Conservation (phyloP, 305 asterid species). For the Plantago rigida region DNA sequence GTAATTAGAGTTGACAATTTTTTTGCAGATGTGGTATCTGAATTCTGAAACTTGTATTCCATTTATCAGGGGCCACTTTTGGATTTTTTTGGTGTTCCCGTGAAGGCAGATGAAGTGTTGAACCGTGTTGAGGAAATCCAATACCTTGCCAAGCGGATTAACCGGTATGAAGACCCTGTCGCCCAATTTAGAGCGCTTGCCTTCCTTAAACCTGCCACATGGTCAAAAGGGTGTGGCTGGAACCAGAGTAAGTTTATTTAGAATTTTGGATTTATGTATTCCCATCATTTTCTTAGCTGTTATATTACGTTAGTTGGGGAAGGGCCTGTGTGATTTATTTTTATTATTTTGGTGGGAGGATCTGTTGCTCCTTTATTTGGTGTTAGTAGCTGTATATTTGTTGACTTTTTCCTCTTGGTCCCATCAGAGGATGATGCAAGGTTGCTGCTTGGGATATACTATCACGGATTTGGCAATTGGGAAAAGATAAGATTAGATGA, state of each 20-base stretch:
- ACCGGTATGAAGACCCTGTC: constrained; percentile 76
- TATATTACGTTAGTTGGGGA: background rate
- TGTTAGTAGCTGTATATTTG: too few relatives aligned
- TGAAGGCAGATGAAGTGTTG: constrained; percentile 86
- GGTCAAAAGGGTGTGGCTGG: constrained; percentile 99
- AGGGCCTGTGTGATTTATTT: background rate
- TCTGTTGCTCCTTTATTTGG: background rate
- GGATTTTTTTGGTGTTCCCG: constrained; percentile 97
- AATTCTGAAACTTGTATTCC: constrained; percentile 18
- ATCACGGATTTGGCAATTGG: constrained; percentile 98
- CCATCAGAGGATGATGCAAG: constrained; percentile 92
- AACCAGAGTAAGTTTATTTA: constrained; percentile 72
- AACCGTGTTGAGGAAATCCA: constrained; percentile 95
- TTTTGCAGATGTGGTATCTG: constrained; percentile 25
- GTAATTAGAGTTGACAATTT: constrained; percentile 10
- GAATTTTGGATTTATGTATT: constrained; percentile 7
- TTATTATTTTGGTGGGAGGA: background rate
- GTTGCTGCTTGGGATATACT: constrained; percentile 89
- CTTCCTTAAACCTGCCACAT: constrained; percentile 84
- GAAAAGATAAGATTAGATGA: constrained; percentile 85
- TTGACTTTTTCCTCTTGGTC: constrained; percentile 19
- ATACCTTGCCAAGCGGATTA: constrained; percentile 85
- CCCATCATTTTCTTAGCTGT: constrained; percentile 9
- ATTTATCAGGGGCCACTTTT: constrained; percentile 71
- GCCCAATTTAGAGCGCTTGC: constrained; percentile 80